Base-by-base conservation (phyloP, 164 flowering plant genomes). In the Umbellularia californica region DNA sequence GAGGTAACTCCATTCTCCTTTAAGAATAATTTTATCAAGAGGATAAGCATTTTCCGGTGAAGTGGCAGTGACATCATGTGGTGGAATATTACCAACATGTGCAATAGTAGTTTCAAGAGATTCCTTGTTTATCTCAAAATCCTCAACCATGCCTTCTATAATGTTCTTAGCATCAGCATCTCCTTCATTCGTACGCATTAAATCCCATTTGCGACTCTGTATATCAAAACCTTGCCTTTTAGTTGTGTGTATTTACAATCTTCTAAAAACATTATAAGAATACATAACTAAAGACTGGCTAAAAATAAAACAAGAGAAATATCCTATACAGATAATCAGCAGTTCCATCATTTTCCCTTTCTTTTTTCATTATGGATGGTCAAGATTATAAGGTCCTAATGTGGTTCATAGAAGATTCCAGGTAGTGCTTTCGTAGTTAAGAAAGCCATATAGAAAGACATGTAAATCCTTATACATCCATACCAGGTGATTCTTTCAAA, bases 11-110 rank as follows among this genome's bases (percentile, higher is more conserved):
- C 90, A 88, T 66, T 96, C 98, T 71, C 86, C 92, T 24, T 81
- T 75, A 12, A 80, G 74, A 80, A 95, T 93, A 68, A 93, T 93
- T 83, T 83, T 85, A 55, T 90, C 88, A 51, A 96, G 68, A 3
- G 88, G 97, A 85, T 91, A 96, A 69, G 95, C 99, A 68, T 78
- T 81, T 69, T 88, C 82, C 1, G 92, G 92, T 33, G 82, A 73
- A 23, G 88, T 81, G 41, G 99, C 99, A 68, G 82, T 82, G 52
- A 80, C 5, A 77, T 95, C 83, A 71, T 89, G 79, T 0, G 93
- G 92, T 51, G 98, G 98, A 68, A 89, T 78, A 77, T 90, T 87
- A 41, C 86, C 71, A 72, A 70, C 67, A 47, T 66, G 60, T 22
- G 81, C 62, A 58, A 20, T 73, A 65, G 80, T 72, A 73, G 60